Evolutionary conservation across 106 monocot species (phyloP).

Genomic region (Dendrobium nobile): DNA sequence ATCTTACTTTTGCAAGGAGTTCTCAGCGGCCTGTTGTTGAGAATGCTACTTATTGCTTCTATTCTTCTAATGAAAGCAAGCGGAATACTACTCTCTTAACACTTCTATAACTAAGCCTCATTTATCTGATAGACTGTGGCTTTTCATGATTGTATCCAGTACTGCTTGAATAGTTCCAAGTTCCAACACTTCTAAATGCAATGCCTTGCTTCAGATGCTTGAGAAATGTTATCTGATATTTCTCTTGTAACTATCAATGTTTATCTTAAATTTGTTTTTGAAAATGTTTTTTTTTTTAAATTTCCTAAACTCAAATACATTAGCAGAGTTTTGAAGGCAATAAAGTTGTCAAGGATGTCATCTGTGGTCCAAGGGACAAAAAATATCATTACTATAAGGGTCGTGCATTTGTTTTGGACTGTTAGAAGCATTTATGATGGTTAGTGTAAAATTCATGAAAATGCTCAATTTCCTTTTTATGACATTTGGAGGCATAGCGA

Average conservation of each 20-base stretch:
- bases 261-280: not conserved
- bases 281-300: not conserved
- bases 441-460: not conserved
- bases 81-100: no score
- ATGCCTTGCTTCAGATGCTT: not conserved
- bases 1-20: no score
- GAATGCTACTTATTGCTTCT: no score
- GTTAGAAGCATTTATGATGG: not conserved
- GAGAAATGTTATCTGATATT: not conserved
- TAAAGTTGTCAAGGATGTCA: conserved; percentile 68
- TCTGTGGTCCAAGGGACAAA: conserved; percentile 72
- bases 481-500: not conserved
- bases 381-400: conserved; percentile 89
- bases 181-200: not conserved
- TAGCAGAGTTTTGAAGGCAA: conserved; percentile 72
- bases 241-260: not conserved
- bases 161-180: no score
- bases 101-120: no score
- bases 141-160: no score
- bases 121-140: no score
- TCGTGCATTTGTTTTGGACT: conserved; percentile 13
- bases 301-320: not conserved
- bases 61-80: no score
- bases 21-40: no score
- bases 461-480: not conserved